Conservation (phyloP, 441 rosid genomes). For the Gossypium davidsonii region DNA sequence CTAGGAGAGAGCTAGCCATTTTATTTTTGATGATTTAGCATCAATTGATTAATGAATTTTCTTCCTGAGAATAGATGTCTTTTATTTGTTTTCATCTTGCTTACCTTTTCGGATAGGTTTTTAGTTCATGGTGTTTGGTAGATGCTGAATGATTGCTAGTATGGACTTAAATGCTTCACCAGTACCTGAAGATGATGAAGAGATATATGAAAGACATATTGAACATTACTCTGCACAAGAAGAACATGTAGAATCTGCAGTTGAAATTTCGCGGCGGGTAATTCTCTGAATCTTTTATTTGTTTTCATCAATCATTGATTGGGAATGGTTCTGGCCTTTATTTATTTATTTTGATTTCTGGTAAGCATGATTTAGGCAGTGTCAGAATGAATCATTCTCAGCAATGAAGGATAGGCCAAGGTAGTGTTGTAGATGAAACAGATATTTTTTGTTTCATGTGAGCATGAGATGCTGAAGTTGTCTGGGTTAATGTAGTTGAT, state of each 20-base stretch:
- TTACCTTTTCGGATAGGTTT: not conserved
- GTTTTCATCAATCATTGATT: not conserved
- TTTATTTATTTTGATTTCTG: not conserved
- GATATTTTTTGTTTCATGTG: not conserved
- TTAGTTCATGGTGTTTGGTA: conserved; percentile 33
- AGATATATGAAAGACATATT: conserved; percentile 47
- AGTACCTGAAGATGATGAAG: conserved; percentile 89
- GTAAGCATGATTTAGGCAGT: not conserved
- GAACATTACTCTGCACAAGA: conserved; percentile 43
- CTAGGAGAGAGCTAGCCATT: not conserved
- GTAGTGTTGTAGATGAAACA: not conserved
- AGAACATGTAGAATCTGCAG: conserved; percentile 64
- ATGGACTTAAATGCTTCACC: conserved; percentile 94
- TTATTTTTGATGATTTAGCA: not conserved
- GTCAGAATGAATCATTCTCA: not conserved
- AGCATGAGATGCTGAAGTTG: not conserved
- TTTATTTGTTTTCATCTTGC: not conserved
- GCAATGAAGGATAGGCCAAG: not conserved
- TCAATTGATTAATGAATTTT: not conserved
- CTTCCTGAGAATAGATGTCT: not conserved
- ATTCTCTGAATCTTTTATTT: not conserved
- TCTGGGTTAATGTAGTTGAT: not conserved
- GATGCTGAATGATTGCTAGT: conserved; percentile 66
- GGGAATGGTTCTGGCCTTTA: not conserved
- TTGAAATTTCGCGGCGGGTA: conserved; percentile 87